Conservation (phyloP, 2,329 filamentous ascomycete species). For the Diplocarpon mali region DNA sequence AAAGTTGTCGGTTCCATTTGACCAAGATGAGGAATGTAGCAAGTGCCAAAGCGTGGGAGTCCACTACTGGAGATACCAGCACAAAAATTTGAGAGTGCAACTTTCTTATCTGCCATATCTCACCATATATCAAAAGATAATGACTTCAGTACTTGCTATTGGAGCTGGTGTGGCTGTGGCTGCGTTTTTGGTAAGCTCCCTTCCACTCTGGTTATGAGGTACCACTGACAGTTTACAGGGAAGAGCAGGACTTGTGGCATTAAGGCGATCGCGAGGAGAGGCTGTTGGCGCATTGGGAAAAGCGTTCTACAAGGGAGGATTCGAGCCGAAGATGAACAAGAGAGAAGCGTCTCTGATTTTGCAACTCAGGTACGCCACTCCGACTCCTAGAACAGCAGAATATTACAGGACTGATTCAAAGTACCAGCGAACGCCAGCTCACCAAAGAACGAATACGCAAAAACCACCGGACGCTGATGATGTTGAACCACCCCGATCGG, state of each 20-base stretch:
- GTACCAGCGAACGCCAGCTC: conserved; percentile 64
- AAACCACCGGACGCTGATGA: conserved; percentile 90
- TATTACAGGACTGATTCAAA: no score
- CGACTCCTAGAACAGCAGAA: no score
- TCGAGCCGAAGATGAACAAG: conserved; percentile 88
- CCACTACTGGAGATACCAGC: no score
- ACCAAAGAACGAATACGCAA: conserved; percentile 93
- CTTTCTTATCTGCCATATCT: neutral
- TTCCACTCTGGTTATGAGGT: neutral
- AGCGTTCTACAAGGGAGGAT: conserved; percentile 97
- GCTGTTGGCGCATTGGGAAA: conserved; percentile 69
- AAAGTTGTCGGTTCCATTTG: no score
- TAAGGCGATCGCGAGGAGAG: conserved; percentile 69
- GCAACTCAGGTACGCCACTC: conserved; percentile 61
- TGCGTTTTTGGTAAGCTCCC: conserved; percentile 47
- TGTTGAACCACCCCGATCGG: conserved; percentile 94
- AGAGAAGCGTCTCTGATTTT: conserved; percentile 86
- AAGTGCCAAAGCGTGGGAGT: no score
- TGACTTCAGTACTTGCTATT: conserved; percentile 49
- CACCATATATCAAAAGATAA: conserved; percentile 24
- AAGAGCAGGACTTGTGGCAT: conserved; percentile 81
- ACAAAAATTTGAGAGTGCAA: no score
- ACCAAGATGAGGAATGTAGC: no score
- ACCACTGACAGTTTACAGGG: conserved; percentile 44
- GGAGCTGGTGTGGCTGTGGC: conserved; percentile 51